Conservation (phyloP, 2,329 filamentous ascomycete genomes). For the Colletotrichum kahawae region DNA sequence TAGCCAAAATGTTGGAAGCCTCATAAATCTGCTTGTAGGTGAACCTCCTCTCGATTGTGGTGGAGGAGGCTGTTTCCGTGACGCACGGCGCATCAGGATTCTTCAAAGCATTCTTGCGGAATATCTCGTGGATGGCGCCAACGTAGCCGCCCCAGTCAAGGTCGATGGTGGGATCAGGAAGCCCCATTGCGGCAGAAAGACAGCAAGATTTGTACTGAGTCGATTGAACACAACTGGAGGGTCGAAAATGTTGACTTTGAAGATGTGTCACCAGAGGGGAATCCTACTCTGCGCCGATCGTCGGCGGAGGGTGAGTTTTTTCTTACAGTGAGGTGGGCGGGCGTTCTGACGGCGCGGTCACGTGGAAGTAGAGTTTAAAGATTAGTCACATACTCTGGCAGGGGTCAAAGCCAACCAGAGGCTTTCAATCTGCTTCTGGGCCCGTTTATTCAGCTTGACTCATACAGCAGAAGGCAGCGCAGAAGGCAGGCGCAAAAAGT, state of each 20-base stretch:
- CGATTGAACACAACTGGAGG: not conserved
- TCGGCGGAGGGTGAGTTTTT: not conserved
- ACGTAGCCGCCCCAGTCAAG: constrained; percentile 61
- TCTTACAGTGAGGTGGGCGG: not conserved
- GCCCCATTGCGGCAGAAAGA: not conserved
- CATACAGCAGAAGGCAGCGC: not conserved
- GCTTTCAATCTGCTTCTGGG: not conserved
- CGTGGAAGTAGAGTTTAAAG: not conserved
- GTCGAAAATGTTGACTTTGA: not conserved
- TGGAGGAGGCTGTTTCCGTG: constrained; percentile 43
- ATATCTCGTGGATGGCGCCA: constrained; percentile 75
- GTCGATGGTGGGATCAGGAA: constrained; percentile 66
- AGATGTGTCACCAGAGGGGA: not conserved
- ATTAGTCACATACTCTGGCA: not conserved
- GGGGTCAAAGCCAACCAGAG: not conserved
- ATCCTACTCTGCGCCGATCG: not conserved
- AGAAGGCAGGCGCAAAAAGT: not conserved
- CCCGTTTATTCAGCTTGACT: not conserved
- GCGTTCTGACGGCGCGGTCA: not conserved
- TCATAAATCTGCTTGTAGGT: constrained; percentile 89
- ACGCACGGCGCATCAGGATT: constrained; percentile 67
- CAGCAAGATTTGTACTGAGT: not conserved
- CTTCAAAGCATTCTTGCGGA: constrained; percentile 67
- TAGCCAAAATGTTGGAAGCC: constrained; percentile 78
- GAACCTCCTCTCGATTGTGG: constrained; percentile 65